phyloP scores from a whole-genome alignment of 306 rosid species.

The Corylus avellana region DNA sequence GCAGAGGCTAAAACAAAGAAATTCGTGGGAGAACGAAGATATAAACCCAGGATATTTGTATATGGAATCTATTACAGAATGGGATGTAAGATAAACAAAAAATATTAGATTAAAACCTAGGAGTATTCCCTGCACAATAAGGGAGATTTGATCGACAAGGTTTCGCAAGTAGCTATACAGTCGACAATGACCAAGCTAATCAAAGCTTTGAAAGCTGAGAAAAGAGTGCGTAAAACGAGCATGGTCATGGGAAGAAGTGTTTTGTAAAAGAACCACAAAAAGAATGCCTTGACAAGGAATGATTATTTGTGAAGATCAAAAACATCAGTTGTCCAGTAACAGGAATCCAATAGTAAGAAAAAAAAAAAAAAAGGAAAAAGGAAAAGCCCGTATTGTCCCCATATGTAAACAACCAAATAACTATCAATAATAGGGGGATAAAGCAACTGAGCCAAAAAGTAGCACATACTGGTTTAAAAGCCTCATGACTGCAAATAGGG shows the following conservation, averaged over 20 bases:
- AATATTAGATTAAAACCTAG: neutral
- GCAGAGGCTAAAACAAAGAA: neutral
- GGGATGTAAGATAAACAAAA: neutral
- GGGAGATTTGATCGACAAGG: neutral
- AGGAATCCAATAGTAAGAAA: neutral
- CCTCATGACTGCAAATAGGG: slow-evolving; percentile 61
- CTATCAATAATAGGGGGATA: neutral
- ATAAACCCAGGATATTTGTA: neutral
- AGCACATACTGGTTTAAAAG: slow-evolving; percentile 65
- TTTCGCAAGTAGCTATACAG: neutral
- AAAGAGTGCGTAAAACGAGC: neutral
- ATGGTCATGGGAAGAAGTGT: neutral
- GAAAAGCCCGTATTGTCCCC: too few species aligned
- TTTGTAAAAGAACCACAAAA: neutral
- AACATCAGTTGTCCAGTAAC: neutral
- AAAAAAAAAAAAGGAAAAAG: neutral
- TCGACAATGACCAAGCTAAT: neutral
- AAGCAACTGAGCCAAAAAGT: slow-evolving; percentile 18
- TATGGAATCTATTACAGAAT: neutral
- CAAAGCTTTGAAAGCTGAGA: neutral
- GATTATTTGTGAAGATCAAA: neutral
- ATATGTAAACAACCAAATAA: neutral
- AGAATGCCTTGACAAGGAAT: neutral
- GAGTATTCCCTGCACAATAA: neutral
- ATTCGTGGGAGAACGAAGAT: neutral